Percentiles rank a stretch among this genome's conserved stretches.
phyloP scores from a whole-genome alignment of 306 rosid species.

The Senna tora region DNA sequence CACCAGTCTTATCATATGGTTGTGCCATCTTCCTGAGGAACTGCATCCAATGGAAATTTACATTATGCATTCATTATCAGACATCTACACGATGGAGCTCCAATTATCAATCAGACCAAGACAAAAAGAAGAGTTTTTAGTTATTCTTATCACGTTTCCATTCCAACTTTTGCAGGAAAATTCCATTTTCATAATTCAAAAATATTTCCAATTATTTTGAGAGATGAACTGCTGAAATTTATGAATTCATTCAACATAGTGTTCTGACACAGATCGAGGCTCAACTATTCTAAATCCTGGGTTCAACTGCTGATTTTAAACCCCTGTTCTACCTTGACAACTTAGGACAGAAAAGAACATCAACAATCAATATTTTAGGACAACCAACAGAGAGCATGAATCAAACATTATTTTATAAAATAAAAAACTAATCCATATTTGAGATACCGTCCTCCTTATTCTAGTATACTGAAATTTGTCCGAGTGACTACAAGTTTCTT shows the following conservation, averaged over 20 bases:
- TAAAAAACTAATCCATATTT: not conserved
- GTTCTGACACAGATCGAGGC: not conserved
- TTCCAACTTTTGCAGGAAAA: not conserved
- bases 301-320: not conserved
- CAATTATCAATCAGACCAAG: not conserved
- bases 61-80: slow-evolving; percentile 24
- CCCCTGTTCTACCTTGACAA: not conserved
- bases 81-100: slow-evolving; percentile 13
- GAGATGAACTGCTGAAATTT: not conserved
- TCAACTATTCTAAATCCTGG: not conserved
- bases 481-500: not conserved
- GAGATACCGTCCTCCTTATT: slow-evolving; percentile 12
- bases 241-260: not conserved
- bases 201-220: not conserved
- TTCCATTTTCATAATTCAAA: not conserved
- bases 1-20: slow-evolving; percentile 87
- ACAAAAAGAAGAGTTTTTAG: not conserved
- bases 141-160: not conserved
- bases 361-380: not conserved
- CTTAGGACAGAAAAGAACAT: slow-evolving; percentile 8
- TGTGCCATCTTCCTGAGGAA: slow-evolving; percentile 99
- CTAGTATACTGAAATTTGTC: not conserved
- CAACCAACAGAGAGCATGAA: slow-evolving; percentile 6
- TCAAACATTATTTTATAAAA: not conserved
- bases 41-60: slow-evolving; percentile 48